A percentile compares a stretch with the other conserved stretches of the same genome.
phyloP scores from a whole-genome alignment of 148 eudicot species.

The Diospyros lotus region DNA sequence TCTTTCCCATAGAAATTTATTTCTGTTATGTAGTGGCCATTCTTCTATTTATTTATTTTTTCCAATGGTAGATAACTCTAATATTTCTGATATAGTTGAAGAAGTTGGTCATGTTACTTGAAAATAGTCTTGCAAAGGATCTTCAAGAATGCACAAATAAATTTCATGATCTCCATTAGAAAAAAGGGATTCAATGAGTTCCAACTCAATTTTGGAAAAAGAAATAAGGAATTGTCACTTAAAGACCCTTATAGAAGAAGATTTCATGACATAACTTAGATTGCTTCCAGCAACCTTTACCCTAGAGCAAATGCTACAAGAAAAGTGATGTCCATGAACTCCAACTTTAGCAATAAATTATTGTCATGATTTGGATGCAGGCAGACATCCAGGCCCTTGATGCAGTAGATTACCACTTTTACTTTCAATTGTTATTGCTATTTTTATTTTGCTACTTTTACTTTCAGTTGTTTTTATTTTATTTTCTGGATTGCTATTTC shows the following conservation, averaged over 20 bases:
- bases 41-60: neutral
- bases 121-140: no score
- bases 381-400: no score
- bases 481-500: no score
- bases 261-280: neutral
- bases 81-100: no score
- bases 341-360: neutral
- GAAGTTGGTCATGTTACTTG: no score
- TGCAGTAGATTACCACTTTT: no score
- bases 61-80: no score
- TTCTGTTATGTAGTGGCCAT: neutral
- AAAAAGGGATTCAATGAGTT: neutral
- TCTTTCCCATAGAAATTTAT: neutral
- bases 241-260: neutral
- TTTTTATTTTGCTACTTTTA: no score
- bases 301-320: neutral
- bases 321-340: neutral
- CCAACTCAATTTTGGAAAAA: neutral
- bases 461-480: no score
- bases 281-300: neutral
- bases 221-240: neutral
- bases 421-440: no score
- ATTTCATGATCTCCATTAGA: neutral
- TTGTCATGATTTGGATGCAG: no score
- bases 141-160: no score